phyloP scores from a whole-genome alignment of 1,284 basidiomycete species.

The Abortiporus biennis region DNA sequence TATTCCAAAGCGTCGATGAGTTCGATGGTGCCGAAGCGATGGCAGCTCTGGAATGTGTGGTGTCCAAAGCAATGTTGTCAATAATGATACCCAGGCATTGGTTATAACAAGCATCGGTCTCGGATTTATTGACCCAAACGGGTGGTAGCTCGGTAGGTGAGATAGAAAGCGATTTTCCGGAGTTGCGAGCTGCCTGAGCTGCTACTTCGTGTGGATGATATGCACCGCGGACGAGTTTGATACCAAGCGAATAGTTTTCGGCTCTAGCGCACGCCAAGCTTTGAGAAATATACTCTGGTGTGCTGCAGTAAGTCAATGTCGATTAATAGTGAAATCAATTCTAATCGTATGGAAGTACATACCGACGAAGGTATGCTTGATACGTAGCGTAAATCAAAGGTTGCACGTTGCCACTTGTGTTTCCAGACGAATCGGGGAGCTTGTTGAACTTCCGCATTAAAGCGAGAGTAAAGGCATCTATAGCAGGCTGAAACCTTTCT shows the following conservation, averaged over 20 bases:
- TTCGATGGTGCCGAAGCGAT: constrained; percentile 2
- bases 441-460: constrained; percentile 77
- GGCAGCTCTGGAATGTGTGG: constrained; percentile 3
- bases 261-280: constrained; percentile 65
- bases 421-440: too few species aligned
- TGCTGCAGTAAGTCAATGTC: constrained; percentile 33
- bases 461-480: constrained; percentile 71
- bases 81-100: constrained; percentile 31
- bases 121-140: constrained; percentile 62
- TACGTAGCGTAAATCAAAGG: constrained; percentile 78
- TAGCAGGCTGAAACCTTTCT: constrained; percentile 68
- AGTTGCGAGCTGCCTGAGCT: constrained; percentile 31
- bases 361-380: constrained; percentile 81
- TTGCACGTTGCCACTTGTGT: constrained; percentile 28
- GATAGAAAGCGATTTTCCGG: constrained; percentile 30
- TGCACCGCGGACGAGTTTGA: constrained; percentile 94
- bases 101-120: constrained; percentile 83
- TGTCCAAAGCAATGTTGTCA: constrained; percentile 6
- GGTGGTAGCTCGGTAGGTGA: constrained; percentile 56
- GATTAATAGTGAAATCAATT: constrained; percentile 1
- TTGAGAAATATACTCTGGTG: constrained; percentile 60
- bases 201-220: constrained; percentile 80
- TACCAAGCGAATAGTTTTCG: constrained; percentile 77
- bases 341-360: constrained; percentile 9
- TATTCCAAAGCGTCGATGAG: too few species aligned